phyloP scores from a whole-genome alignment of 108 stramenopile species.

The Skeletonema menzelii region DNA sequence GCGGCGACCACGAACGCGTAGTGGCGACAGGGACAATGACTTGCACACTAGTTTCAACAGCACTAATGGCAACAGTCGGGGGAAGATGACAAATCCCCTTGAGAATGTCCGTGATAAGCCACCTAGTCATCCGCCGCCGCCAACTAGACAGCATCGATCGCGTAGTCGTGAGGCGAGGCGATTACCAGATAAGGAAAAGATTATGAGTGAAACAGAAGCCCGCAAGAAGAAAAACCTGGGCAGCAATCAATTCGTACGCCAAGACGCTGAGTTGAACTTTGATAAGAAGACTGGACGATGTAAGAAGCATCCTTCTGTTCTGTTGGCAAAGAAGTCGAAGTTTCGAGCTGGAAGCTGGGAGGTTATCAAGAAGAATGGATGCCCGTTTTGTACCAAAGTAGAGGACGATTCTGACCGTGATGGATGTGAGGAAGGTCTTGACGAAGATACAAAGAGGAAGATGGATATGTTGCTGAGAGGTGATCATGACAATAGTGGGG shows the following conservation, averaged over 20 bases:
- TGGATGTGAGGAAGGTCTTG: not conserved
- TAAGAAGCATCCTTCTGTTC: conserved; percentile 7
- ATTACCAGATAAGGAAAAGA: not conserved
- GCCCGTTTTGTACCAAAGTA: not conserved
- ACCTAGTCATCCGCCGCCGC: too few relatives aligned
- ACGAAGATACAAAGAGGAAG: not conserved
- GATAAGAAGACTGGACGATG: conserved; percentile 9
- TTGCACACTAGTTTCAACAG: too few relatives aligned
- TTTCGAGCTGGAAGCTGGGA: not conserved
- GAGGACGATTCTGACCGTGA: not conserved
- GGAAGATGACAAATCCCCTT: too few relatives aligned
- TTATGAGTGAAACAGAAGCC: not conserved
- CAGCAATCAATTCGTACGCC: not conserved
- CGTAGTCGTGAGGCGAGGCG: not conserved
- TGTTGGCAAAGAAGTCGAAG: conserved; percentile 5
- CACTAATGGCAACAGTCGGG: too few relatives aligned
- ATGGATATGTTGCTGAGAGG: not conserved
- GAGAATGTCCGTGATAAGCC: too few relatives aligned
- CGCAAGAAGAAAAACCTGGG: not conserved
- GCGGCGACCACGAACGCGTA: not conserved
- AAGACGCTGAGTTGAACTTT: not conserved
- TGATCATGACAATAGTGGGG: too few relatives aligned
- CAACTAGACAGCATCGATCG: not conserved
- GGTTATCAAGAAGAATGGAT: not conserved
- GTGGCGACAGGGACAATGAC: too few relatives aligned